Conservation (phyloP, 306 rosid genomes). For the Comarum palustre region DNA sequence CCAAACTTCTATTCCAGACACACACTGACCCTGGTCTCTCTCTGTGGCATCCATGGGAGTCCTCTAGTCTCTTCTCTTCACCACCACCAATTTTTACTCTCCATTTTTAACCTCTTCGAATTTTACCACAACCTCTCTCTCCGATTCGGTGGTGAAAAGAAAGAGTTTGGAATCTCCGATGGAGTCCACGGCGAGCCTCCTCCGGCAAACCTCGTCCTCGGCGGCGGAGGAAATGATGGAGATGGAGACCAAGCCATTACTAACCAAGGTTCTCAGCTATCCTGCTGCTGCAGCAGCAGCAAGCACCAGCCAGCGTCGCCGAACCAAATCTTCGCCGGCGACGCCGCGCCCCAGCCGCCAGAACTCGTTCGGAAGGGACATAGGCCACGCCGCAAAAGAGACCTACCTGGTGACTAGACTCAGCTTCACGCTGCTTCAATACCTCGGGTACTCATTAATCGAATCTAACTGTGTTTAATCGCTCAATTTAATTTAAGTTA, state of each 20-base stretch:
- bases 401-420: slow-evolving; percentile 70
- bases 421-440: slow-evolving; percentile 70
- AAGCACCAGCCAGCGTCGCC: not conserved
- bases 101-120: not conserved
- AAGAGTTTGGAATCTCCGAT: not conserved
- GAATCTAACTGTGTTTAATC: not conserved
- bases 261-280: slow-evolving; percentile 16
- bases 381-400: slow-evolving; percentile 72
- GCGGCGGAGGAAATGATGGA: not conserved
- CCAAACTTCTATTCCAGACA: too few relatives aligned
- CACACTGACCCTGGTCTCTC: too few relatives aligned
- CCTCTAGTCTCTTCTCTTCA: not conserved
- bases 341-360: slow-evolving; percentile 21
- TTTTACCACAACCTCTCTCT: too few relatives aligned
- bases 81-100: not conserved
- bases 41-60: too few relatives aligned
- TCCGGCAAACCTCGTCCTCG: slow-evolving; percentile 17
- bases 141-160: not conserved
- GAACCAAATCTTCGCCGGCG: not conserved
- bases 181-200: not conserved
- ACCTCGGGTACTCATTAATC: slow-evolving; percentile 56
- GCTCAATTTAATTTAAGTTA: not conserved
- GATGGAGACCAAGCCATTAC: slow-evolving; percentile 18
- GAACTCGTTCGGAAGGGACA: slow-evolving; percentile 35
- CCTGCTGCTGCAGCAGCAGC: slow-evolving; percentile 16